These are phyloP conservation scores for Apiospora arundinis DNA, from an alignment of 2,329 filamentous ascomycete genomes.

Conservation along the genomic window DNA sequence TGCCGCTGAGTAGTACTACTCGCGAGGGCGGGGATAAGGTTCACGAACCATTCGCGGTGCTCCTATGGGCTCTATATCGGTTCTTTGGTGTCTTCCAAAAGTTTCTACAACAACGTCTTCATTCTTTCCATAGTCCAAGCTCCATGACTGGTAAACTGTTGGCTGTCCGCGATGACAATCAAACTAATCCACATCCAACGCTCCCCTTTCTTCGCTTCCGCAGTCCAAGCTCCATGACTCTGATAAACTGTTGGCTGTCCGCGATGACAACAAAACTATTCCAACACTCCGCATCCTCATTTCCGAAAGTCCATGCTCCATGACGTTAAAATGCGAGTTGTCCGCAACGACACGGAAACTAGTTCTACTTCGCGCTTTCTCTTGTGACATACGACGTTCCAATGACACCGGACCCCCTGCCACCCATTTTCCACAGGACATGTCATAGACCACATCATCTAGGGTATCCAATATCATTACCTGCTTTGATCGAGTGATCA, in stretches of 20 bases:
- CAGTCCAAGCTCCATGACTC: neutral
- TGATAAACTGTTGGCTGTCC: neutral
- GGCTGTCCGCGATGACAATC: neutral
- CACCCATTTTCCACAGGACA: too few species aligned
- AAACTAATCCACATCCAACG: neutral
- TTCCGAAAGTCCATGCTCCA: neutral
- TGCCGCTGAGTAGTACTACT: neutral
- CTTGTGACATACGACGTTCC: too few species aligned
- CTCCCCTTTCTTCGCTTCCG: too few species aligned
- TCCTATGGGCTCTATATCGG: neutral
- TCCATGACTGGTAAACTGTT: neutral
- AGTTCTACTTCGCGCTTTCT: too few species aligned
- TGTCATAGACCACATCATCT: too few species aligned
- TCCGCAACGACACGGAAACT: neutral
- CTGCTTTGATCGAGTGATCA: too few species aligned
- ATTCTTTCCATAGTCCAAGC: neutral
- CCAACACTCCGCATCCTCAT: neutral
- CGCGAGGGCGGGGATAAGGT: neutral
- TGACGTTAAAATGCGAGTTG: neutral
- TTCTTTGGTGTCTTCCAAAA: neutral
- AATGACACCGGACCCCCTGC: too few species aligned
- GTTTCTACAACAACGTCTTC: neutral
- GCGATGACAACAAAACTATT: neutral
- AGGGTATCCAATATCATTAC: too few species aligned
- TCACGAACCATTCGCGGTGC: neutral